A percentile compares a stretch with the other conserved stretches of the same genome.
phyloP scores from a whole-genome alignment of 1,284 basidiomycete species.

The Ustilago vetiveriae region DNA sequence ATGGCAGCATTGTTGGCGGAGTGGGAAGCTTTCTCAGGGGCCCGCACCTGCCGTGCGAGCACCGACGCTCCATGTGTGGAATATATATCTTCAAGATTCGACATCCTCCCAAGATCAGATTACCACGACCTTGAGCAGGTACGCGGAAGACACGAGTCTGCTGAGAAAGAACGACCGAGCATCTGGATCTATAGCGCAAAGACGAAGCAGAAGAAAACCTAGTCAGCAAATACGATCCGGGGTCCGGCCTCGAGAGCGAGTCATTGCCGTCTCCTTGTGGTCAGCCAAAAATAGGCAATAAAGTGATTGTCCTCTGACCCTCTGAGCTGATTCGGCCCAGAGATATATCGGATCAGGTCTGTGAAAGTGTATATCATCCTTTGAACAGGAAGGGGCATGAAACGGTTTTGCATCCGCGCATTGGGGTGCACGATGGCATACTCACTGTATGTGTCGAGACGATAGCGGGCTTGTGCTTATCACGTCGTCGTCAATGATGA shows the following conservation, averaged over 20 bases:
- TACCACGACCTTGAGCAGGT: slow-evolving; percentile 46
- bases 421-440: neutral
- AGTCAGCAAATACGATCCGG: slow-evolving; percentile 5
- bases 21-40: neutral
- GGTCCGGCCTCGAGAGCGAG: neutral
- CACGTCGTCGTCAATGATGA: neutral
- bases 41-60: neutral
- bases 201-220: neutral
- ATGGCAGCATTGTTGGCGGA: neutral
- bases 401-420: neutral
- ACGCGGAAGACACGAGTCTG: slow-evolving; percentile 27
- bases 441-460: slow-evolving; percentile 9
- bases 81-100: slow-evolving; percentile 24
- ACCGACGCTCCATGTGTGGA: neutral
- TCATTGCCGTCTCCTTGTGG: slow-evolving; percentile 14
- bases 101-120: slow-evolving; percentile 12
- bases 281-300: slow-evolving; percentile 53
- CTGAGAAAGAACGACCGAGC: slow-evolving; percentile 9
- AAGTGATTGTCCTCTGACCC: slow-evolving; percentile 52
- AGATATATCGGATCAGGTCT: slow-evolving; percentile 54
- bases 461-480: neutral
- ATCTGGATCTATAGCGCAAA: slow-evolving; percentile 25
- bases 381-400: slow-evolving; percentile 7
- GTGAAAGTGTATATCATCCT: slow-evolving; percentile 52
- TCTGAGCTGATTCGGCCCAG: slow-evolving; percentile 37